Conservation (phyloP, 139 green algal species). For the Chlamydomonas sp. region DNA sequence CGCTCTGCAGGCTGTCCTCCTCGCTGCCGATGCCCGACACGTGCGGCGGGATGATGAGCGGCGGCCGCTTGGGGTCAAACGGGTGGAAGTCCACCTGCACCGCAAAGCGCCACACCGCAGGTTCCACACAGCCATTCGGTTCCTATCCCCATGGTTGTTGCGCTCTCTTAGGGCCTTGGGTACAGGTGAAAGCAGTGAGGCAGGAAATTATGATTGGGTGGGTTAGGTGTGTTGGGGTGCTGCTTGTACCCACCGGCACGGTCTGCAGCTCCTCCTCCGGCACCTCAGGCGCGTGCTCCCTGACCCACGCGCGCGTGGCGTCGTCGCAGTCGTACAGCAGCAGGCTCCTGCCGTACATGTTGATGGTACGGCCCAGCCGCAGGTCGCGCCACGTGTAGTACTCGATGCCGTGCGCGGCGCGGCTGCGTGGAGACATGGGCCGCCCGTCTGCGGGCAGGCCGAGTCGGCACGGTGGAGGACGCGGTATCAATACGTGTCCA, state of each 20-base stretch:
- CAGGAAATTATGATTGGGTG: too few species aligned
- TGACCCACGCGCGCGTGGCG: not conserved
- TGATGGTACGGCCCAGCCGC: slow-evolving; percentile 68
- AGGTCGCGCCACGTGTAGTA: slow-evolving; percentile 60
- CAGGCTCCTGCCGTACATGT: slow-evolving; percentile 34
- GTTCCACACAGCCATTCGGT: not conserved
- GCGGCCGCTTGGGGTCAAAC: slow-evolving; percentile 40
- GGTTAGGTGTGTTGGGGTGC: too few species aligned
- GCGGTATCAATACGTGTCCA: too few species aligned
- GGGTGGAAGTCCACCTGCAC: slow-evolving; percentile 52
- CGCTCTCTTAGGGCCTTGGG: too few species aligned
- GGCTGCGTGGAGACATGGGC: slow-evolving; percentile 41
- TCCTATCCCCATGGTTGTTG: not conserved
- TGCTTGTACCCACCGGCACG: slow-evolving; percentile 26
- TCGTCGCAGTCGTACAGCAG: slow-evolving; percentile 38
- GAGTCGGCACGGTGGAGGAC: not conserved
- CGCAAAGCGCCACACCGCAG: not conserved
- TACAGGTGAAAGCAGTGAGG: too few species aligned
- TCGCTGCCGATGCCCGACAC: slow-evolving; percentile 47
- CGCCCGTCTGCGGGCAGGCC: slow-evolving; percentile 27
- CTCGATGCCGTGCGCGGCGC: slow-evolving; percentile 22
- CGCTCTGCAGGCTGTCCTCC: slow-evolving; percentile 62
- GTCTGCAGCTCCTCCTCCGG: slow-evolving; percentile 46
- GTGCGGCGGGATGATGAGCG: slow-evolving; percentile 42
- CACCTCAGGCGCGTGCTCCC: slow-evolving; percentile 2